A percentile compares a stretch with the other conserved stretches of the same genome.
Evolutionary conservation across 768 basidiomycete genomes (phyloP).

Genomic region (Mycena kentingensis): DNA sequence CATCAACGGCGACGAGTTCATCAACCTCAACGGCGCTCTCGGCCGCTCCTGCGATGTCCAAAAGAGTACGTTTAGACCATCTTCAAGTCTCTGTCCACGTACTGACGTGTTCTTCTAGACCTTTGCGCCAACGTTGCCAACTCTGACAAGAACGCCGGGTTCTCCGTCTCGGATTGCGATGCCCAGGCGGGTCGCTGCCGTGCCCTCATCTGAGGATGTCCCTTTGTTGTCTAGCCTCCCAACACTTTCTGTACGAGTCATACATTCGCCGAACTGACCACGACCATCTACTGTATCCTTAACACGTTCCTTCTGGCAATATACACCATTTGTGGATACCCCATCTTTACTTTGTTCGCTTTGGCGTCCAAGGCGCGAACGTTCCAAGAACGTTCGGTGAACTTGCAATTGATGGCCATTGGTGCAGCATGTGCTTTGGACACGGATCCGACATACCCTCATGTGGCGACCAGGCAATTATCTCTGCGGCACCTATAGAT

Average conservation of each 20-base stretch:
- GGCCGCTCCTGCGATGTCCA: slow-evolving; percentile 62
- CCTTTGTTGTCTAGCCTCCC: slow-evolving; percentile 35
- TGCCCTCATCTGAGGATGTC: slow-evolving; percentile 30
- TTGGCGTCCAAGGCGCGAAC: neutral
- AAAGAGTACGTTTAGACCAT: too few relatives aligned
- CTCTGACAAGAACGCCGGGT: slow-evolving; percentile 39
- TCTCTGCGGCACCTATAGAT: too few relatives aligned
- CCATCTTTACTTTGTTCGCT: neutral
- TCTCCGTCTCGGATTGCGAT: slow-evolving; percentile 38
- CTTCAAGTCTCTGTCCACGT: too few relatives aligned
- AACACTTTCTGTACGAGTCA: slow-evolving; percentile 32
- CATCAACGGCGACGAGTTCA: slow-evolving; percentile 50
- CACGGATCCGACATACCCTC: too few relatives aligned
- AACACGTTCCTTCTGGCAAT: slow-evolving; percentile 41
- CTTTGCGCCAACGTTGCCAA: slow-evolving; percentile 54
- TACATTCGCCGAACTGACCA: slow-evolving; percentile 29
- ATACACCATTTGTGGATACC: slow-evolving; percentile 20
- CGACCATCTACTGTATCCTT: slow-evolving; percentile 44
- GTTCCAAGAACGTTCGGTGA: too few relatives aligned
- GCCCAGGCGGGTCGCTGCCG: slow-evolving; percentile 27
- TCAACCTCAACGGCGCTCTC: slow-evolving; percentile 50
- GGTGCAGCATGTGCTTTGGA: too few relatives aligned
- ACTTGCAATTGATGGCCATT: too few relatives aligned
- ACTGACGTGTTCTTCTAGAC: too few relatives aligned
- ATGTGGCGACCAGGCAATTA: too few relatives aligned